Percentiles rank a stretch among this genome's conserved stretches.
Evolutionary conservation across 176 grass and related monocot genomes (phyloP).

Genomic region (Phoenix dactylifera): DNA sequence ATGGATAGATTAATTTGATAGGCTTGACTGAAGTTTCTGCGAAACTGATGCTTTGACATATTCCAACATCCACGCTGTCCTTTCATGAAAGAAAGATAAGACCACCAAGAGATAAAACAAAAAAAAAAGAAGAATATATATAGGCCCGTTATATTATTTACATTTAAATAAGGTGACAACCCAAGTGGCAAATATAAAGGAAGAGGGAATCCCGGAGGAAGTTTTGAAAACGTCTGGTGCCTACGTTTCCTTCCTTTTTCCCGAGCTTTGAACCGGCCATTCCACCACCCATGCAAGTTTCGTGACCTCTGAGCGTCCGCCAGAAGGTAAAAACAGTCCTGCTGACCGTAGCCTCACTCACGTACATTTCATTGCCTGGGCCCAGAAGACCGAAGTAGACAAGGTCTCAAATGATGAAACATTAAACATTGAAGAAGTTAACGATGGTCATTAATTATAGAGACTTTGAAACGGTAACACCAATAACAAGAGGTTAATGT

Average conservation of each 20-base stretch:
- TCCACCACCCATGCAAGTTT: neutral
- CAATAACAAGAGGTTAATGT: no score
- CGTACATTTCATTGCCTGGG: neutral
- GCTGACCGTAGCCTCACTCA: neutral
- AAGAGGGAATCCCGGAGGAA: neutral
- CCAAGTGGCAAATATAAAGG: conserved; percentile 1
- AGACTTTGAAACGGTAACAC: no score
- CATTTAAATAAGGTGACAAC: neutral
- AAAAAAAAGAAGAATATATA: neutral
- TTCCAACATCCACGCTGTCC: neutral
- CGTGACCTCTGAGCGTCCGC: conserved; percentile 1
- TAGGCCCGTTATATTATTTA: neutral
- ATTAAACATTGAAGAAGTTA: neutral
- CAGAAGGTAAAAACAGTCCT: neutral
- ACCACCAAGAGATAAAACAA: neutral
- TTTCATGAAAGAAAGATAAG: neutral
- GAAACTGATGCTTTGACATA: conserved; percentile 9
- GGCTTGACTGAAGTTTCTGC: neutral
- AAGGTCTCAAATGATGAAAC: neutral
- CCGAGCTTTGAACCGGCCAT: neutral
- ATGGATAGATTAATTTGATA: neutral
- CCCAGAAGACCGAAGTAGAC: neutral
- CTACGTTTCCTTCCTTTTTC: neutral
- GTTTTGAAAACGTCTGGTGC: neutral
- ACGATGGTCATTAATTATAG: no score